Evolutionary conservation across 345 rosid species (phyloP).

Genomic region (Viola odorata): DNA sequence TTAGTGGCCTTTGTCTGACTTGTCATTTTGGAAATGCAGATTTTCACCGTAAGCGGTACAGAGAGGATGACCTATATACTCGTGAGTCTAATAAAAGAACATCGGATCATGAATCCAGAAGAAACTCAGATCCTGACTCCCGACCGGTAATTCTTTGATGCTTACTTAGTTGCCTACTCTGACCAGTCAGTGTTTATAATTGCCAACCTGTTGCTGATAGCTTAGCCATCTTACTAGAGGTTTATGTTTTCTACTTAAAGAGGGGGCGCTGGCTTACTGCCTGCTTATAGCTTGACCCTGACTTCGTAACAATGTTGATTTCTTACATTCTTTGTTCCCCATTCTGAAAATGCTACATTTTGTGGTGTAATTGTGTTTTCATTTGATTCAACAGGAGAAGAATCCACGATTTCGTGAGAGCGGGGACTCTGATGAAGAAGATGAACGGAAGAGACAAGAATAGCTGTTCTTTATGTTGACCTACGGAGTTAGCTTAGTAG

Average conservation of each 20-base stretch:
- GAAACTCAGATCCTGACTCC: constrained; percentile 54
- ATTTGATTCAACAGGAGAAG: constrained; percentile 60
- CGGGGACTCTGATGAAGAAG: constrained; percentile 91
- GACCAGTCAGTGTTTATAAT: background rate
- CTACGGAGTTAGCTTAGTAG: background rate
- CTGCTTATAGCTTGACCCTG: background rate
- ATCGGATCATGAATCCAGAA: constrained; percentile 57
- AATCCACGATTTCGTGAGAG: constrained; percentile 98
- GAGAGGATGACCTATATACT: constrained; percentile 78
- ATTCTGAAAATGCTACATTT: background rate
- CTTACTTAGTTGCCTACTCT: background rate
- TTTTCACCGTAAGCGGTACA: constrained; percentile 63
- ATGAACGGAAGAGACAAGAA: constrained; percentile 58
- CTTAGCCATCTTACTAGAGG: background rate
- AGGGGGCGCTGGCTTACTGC: background rate
- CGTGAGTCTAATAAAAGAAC: constrained; percentile 62
- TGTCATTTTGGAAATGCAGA: constrained; percentile 35
- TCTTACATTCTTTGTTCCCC: background rate
- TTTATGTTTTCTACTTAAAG: background rate
- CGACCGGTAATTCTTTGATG: constrained; percentile 48
- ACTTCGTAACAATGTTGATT: background rate
- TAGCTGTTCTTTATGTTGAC: constrained; percentile 13
- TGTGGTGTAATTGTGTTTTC: too few relatives aligned
- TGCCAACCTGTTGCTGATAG: background rate
- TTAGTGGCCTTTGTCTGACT: constrained; percentile 11